These are phyloP conservation scores for Mariannaea elegans DNA, from an alignment of 2,329 filamentous ascomycete species.

Conservation along the genomic window DNA sequence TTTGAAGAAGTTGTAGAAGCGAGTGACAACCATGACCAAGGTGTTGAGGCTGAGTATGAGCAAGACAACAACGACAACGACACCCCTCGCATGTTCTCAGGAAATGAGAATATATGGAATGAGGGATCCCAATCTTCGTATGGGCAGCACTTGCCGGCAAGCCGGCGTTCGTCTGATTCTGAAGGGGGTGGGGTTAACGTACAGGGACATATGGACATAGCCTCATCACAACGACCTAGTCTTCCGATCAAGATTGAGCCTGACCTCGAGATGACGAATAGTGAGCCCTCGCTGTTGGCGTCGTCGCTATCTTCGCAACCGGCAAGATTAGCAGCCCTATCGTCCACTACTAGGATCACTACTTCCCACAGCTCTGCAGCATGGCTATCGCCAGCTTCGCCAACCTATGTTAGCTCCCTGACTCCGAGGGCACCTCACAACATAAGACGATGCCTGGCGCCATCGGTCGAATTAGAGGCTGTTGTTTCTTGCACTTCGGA, in stretches of 20 bases:
- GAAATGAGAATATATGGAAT: not conserved
- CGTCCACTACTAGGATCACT: slow-evolving; percentile 10
- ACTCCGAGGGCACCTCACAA: slow-evolving; percentile 10
- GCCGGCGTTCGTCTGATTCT: slow-evolving; percentile 50
- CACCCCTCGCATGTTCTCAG: not conserved
- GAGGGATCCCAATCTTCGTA: slow-evolving; percentile 2
- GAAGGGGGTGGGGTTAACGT: slow-evolving; percentile 58
- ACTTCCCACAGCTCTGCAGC: slow-evolving; percentile 30
- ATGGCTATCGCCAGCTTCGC: slow-evolving; percentile 20
- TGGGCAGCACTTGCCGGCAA: slow-evolving; percentile 21
- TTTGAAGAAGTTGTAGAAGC: slow-evolving; percentile 53
- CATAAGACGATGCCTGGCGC: slow-evolving; percentile 36
- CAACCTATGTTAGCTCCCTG: slow-evolving; percentile 8
- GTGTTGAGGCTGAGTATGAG: slow-evolving; percentile 12
- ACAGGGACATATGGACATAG: slow-evolving; percentile 53
- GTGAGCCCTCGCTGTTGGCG: slow-evolving; percentile 8
- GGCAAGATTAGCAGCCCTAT: slow-evolving; percentile 21
- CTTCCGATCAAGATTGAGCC: slow-evolving; percentile 50
- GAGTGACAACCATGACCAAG: slow-evolving; percentile 57
- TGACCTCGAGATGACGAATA: slow-evolving; percentile 35
- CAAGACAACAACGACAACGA: not conserved
- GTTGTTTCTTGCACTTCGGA: slow-evolving; percentile 94
- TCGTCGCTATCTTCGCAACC: slow-evolving; percentile 25
- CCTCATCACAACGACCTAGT: slow-evolving; percentile 41
- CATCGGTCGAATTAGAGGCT: slow-evolving; percentile 78